These are phyloP conservation scores for Xylaria bambusicola DNA, from an alignment of 495 filamentous ascomycete genomes.

Conservation along the genomic window DNA sequence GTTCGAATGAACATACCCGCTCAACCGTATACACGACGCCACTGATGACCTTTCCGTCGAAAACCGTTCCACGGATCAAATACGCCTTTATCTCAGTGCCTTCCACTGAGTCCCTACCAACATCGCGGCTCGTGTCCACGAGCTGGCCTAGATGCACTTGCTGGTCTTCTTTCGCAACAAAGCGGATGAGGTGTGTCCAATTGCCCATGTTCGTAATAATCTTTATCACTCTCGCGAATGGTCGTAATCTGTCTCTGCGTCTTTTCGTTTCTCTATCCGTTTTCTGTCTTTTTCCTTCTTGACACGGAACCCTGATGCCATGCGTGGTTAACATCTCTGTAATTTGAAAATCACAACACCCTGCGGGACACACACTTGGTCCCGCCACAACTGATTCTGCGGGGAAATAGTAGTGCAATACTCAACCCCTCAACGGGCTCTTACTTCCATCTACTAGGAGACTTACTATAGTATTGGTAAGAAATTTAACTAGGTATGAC, in stretches of 20 bases:
- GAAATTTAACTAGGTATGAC: neutral
- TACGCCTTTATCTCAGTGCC: slow-evolving; percentile 38
- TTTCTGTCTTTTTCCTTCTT: neutral
- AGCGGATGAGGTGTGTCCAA: slow-evolving; percentile 51
- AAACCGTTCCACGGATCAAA: slow-evolving; percentile 40
- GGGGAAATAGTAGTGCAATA: neutral
- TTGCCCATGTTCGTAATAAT: slow-evolving; percentile 6
- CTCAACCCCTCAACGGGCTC: neutral
- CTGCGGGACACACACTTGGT: slow-evolving; percentile 12
- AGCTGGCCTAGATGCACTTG: slow-evolving; percentile 46
- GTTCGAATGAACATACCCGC: slow-evolving; percentile 7
- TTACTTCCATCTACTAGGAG: neutral
- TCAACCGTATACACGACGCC: slow-evolving; percentile 37
- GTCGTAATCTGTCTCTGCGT: neutral
- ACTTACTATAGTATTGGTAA: neutral
- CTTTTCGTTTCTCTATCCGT: neutral
- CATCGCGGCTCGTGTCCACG: slow-evolving; percentile 32
- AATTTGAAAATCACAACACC: neutral
- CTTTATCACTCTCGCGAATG: neutral
- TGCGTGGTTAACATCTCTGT: too few relatives aligned
- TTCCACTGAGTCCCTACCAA: slow-evolving; percentile 38
- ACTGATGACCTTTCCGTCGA: slow-evolving; percentile 39
- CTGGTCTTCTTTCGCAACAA: slow-evolving; percentile 47
- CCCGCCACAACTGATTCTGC: slow-evolving; percentile 15
- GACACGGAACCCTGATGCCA: too few relatives aligned